Percentiles rank a stretch among this genome's conserved stretches.
Conservation (phyloP, 2,329 filamentous ascomycete genomes). For the Cryoendolithus antarcticus region DNA sequence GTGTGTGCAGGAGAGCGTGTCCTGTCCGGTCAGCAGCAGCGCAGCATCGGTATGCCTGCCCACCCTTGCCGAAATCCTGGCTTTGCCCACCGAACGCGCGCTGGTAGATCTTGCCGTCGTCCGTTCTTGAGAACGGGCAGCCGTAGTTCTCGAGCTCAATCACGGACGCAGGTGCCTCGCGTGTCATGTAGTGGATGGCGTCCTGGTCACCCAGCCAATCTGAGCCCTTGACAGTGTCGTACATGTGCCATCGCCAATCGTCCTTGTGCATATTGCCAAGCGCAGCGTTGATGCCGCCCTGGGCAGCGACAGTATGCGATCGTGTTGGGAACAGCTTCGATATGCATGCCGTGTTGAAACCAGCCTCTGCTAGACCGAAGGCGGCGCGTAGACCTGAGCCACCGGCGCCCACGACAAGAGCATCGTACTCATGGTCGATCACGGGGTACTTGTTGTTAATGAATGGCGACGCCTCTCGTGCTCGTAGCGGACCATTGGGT, state of each 20-base stretch:
- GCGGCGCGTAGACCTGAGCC: conserved; percentile 71
- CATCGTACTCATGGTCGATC: conserved; percentile 99
- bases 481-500: conserved; percentile 65
- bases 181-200: conserved; percentile 97
- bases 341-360: conserved; percentile 83
- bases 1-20: conserved; percentile 93
- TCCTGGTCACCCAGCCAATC: conserved; percentile 97
- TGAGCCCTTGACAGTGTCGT: conserved; percentile 94
- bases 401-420: conserved; percentile 79
- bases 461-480: conserved; percentile 82
- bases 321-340: conserved; percentile 75
- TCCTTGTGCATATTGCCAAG: conserved; percentile 96
- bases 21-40: conserved; percentile 94
- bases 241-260: conserved; percentile 99
- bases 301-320: conserved; percentile 66
- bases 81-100: conserved; percentile 97
- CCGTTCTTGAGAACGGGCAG: conserved; percentile 90
- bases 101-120: conserved; percentile 96
- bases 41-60: conserved; percentile 94
- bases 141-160: conserved; percentile 96
- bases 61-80: conserved; percentile 88
- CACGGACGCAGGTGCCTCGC: conserved; percentile 81
- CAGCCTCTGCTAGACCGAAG: conserved; percentile 75
- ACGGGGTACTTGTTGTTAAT: conserved; percentile 87
- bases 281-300: conserved; percentile 76